phyloP scores from a whole-genome alignment of 129 eudicot species.

The Centaurea solstitialis region DNA sequence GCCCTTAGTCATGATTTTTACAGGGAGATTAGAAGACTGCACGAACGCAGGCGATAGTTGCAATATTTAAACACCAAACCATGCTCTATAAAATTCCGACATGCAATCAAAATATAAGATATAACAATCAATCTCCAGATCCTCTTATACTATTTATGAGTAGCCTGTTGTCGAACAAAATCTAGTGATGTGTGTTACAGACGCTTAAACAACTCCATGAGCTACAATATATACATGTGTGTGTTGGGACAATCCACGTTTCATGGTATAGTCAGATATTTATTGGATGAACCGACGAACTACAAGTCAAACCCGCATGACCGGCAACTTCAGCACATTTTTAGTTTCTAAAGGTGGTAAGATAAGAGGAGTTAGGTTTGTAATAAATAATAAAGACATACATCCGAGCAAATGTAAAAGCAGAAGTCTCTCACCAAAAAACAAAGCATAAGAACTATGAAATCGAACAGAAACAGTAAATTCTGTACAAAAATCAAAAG shows the following conservation, averaged over 20 bases:
- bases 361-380: not conserved
- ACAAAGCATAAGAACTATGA: not conserved
- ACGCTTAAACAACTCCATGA: constrained; percentile 8
- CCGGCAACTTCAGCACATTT: not conserved
- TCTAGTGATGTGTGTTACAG: not conserved
- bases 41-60: not conserved
- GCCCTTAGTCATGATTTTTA: constrained; percentile 12
- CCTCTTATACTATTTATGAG: not conserved
- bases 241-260: not conserved
- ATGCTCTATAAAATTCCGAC: not conserved
- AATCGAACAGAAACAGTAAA: not conserved
- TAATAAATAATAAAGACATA: not conserved
- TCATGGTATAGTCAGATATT: not conserved
- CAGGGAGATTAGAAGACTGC: not conserved
- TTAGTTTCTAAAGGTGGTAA: not conserved
- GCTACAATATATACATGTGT: not conserved
- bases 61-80: not conserved
- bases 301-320: constrained; percentile 5
- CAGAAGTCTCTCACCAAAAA: not conserved
- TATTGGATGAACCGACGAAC: not conserved
- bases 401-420: not conserved
- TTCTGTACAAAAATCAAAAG: not conserved
- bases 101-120: constrained; percentile 1
- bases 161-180: not conserved
- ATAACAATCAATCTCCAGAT: constrained; percentile 1